These are phyloP conservation scores for Vitis riparia DNA, from an alignment of 164 flowering plant species.

Conservation along the genomic window DNA sequence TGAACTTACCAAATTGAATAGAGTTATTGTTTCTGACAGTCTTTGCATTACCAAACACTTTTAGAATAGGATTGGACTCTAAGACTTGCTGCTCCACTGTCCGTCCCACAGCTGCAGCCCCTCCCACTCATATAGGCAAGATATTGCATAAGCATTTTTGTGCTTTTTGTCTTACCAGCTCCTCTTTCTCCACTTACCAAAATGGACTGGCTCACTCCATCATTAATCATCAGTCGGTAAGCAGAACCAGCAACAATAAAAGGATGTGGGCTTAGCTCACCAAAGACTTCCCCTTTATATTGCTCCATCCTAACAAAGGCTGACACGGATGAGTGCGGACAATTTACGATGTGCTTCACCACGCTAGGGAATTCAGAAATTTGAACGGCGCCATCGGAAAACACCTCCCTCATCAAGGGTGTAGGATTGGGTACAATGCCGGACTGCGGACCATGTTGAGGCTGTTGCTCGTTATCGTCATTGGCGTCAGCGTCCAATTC, in stretches of 20 bases:
- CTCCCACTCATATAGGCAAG: constrained; percentile 95
- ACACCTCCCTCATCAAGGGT: constrained; percentile 38
- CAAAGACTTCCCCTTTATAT: constrained; percentile 85
- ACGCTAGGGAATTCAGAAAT: constrained; percentile 69
- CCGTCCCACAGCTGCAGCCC: constrained; percentile 52
- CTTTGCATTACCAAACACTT: constrained; percentile 99
- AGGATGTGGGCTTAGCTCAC: constrained; percentile 97
- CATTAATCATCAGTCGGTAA: constrained; percentile 85
- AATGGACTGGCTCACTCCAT: constrained; percentile 88
- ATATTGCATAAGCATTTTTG: constrained; percentile 94
- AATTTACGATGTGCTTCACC: constrained; percentile 56
- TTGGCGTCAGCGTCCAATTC: constrained; percentile 28
- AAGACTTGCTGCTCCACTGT: constrained; percentile 87
- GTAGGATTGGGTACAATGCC: constrained; percentile 12
- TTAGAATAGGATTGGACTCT: constrained; percentile 98
- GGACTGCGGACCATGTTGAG: constrained; percentile 22
- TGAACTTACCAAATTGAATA: constrained; percentile 98
- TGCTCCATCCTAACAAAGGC: constrained; percentile 75
- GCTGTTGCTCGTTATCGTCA: constrained; percentile 19
- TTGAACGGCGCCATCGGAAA: constrained; percentile 43
- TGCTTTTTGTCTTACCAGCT: constrained; percentile 99
- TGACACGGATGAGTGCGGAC: constrained; percentile 73
- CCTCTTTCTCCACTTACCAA: constrained; percentile 99
- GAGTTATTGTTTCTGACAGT: constrained; percentile 97
- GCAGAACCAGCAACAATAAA: constrained; percentile 98